phyloP scores from a whole-genome alignment of 768 basidiomycete genomes.

The Tylopilus balloui region DNA sequence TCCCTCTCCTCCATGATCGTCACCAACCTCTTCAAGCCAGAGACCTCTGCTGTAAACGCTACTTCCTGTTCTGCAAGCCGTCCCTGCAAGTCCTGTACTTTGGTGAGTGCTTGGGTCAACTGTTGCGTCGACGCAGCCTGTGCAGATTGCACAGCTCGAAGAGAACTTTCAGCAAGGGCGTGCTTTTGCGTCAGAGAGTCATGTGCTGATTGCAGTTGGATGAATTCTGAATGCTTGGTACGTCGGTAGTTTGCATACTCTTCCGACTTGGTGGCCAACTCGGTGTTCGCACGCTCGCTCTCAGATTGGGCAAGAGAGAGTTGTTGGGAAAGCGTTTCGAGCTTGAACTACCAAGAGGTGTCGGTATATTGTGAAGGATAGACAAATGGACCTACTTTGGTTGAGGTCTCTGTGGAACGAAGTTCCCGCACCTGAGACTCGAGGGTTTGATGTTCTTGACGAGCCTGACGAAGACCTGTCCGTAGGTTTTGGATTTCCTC shows the following conservation, averaged over 20 bases:
- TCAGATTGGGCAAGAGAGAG: constrained; percentile 73
- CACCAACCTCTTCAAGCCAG: constrained; percentile 68
- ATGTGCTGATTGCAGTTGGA: constrained; percentile 69
- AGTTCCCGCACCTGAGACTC: constrained; percentile 70
- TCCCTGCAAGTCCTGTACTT: constrained; percentile 69
- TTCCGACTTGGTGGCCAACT: constrained; percentile 69
- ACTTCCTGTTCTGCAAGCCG: constrained; percentile 84
- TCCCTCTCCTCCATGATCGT: constrained; percentile 86
- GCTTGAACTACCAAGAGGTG: constrained; percentile 64
- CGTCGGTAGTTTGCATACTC: constrained; percentile 83
- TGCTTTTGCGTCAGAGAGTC: constrained; percentile 69
- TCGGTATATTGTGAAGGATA: background rate
- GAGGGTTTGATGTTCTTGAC: constrained; percentile 64
- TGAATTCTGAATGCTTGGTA: constrained; percentile 72
- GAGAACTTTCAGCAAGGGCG: constrained; percentile 58
- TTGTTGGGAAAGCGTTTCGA: constrained; percentile 81
- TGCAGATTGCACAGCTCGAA: constrained; percentile 69
- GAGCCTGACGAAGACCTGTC: constrained; percentile 64
- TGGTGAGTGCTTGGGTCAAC: constrained; percentile 69
- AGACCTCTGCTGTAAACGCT: constrained; percentile 73
- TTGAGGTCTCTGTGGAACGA: constrained; percentile 70
- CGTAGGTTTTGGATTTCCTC: constrained; percentile 73
- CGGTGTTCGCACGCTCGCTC: constrained; percentile 62
- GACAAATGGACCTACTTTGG: constrained; percentile 46
- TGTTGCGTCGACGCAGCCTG: constrained; percentile 70